Evolutionary conservation across 768 basidiomycete genomes (phyloP).

Genomic region (Pulveroboletus sp.): DNA sequence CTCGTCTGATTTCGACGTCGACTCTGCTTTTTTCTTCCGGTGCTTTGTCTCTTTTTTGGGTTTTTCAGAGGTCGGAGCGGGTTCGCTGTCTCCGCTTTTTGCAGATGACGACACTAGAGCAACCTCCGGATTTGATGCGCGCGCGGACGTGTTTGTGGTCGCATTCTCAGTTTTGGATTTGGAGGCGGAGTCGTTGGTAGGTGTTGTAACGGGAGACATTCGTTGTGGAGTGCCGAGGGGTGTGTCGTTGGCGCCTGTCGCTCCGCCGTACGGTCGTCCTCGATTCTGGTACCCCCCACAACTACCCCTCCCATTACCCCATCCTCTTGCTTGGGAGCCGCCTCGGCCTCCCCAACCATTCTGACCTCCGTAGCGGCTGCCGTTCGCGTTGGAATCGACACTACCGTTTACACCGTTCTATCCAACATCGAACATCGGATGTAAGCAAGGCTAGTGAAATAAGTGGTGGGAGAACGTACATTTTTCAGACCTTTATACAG

Average conservation of each 20-base stretch:
- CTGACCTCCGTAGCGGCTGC: slow-evolving; percentile 15
- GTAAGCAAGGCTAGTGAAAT: background rate
- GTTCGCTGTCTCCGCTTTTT: slow-evolving; percentile 1
- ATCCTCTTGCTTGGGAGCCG: slow-evolving; percentile 21
- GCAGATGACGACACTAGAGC: background rate
- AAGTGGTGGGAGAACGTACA: slow-evolving; percentile 11
- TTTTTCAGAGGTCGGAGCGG: background rate
- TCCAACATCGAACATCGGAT: background rate
- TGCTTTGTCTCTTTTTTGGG: slow-evolving; percentile 21
- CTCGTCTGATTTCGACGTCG: slow-evolving; percentile 12
- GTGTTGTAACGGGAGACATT: slow-evolving; percentile 43
- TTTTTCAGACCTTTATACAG: slow-evolving; percentile 79
- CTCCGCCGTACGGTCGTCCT: slow-evolving; percentile 18
- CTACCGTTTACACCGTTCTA: slow-evolving; percentile 1
- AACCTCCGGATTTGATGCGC: background rate
- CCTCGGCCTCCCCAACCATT: slow-evolving; percentile 24
- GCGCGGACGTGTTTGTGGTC: background rate
- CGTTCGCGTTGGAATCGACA: slow-evolving; percentile 11
- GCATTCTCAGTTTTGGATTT: background rate
- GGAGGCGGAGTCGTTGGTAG: slow-evolving; percentile 9
- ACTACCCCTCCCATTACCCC: too few relatives aligned
- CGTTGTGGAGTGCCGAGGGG: slow-evolving; percentile 64
- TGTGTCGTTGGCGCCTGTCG: slow-evolving; percentile 68
- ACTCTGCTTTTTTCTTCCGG: slow-evolving; percentile 16
- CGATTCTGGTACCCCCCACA: slow-evolving; percentile 28